phyloP scores from a whole-genome alignment of 2,329 filamentous ascomycete species.

The Aureobasidium vineae region DNA sequence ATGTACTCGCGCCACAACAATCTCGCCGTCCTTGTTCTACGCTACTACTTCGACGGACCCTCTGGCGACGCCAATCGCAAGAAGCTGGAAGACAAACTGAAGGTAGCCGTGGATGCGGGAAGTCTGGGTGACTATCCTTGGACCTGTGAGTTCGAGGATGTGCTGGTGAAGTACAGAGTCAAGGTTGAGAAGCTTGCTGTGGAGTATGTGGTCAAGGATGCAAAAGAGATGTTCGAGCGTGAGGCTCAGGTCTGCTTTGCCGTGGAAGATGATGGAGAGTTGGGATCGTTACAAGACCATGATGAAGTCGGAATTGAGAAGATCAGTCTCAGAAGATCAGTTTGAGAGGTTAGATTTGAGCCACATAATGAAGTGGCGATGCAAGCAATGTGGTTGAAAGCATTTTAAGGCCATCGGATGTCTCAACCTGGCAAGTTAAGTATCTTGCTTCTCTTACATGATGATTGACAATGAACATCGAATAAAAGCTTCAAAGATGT shows the following conservation, averaged over 20 bases:
- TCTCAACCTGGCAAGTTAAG: neutral
- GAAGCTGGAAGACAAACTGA: neutral
- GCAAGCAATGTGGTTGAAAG: neutral
- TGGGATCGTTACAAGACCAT: no score
- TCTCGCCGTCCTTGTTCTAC: neutral
- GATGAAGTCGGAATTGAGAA: neutral
- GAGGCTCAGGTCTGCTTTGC: neutral
- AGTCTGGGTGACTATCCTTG: constrained; percentile 3
- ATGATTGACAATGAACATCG: no score
- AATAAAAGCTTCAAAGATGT: no score
- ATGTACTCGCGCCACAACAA: neutral
- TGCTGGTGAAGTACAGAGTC: neutral
- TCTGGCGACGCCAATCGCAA: neutral
- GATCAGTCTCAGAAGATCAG: neutral
- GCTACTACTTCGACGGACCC: neutral
- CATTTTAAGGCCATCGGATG: neutral
- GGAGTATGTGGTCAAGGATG: neutral
- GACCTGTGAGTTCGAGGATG: neutral
- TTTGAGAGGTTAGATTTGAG: neutral
- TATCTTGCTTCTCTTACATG: neutral
- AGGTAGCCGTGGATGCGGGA: neutral
- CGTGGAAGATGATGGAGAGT: neutral
- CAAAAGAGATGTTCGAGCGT: neutral
- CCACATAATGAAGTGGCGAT: neutral
- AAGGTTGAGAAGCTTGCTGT: neutral